Evolutionary conservation across 2,329 filamentous ascomycete genomes (phyloP).

Genomic region (Juglanconis juglandina): DNA sequence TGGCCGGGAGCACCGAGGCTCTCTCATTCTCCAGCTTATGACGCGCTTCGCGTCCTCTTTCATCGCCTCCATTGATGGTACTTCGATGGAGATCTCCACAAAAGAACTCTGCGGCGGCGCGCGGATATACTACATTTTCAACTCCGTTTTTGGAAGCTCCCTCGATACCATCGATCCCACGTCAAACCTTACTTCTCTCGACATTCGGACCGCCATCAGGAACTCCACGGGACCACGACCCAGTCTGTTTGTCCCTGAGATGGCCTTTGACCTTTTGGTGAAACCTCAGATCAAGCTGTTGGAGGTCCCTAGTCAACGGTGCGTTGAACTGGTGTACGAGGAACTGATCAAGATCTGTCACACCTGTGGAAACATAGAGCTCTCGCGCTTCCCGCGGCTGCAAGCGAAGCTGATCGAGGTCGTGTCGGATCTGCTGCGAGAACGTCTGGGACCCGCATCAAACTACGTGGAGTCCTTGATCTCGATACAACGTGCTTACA

Average conservation of each 20-base stretch:
- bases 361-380: slow-evolving; percentile 92
- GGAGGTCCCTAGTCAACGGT: slow-evolving; percentile 90
- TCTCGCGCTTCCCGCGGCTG: slow-evolving; percentile 84
- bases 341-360: slow-evolving; percentile 99
- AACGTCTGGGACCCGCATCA: slow-evolving; percentile 85
- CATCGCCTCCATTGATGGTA: slow-evolving; percentile 97
- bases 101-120: slow-evolving; percentile 95
- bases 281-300: slow-evolving; percentile 98
- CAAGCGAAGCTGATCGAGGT: slow-evolving; percentile 98
- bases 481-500: slow-evolving; percentile 94
- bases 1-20: slow-evolving; percentile 93
- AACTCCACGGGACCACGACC: slow-evolving; percentile 96
- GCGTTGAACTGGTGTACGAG: slow-evolving; percentile 96
- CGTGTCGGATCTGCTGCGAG: slow-evolving; percentile 89
- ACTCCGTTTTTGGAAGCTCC: slow-evolving; percentile 95
- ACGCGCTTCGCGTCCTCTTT: slow-evolving; percentile 97
- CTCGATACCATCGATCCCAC: slow-evolving; percentile 95
- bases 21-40: slow-evolving; percentile 94
- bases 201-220: slow-evolving; percentile 94
- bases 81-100: slow-evolving; percentile 96
- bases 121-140: slow-evolving; percentile 98
- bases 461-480: slow-evolving; percentile 94
- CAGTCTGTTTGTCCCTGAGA: slow-evolving; percentile 93
- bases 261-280: slow-evolving; percentile 94
- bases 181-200: slow-evolving; percentile 86